phyloP scores from a whole-genome alignment of 2,329 filamentous ascomycete species.

The Paracorniculantispora psalliotae region DNA sequence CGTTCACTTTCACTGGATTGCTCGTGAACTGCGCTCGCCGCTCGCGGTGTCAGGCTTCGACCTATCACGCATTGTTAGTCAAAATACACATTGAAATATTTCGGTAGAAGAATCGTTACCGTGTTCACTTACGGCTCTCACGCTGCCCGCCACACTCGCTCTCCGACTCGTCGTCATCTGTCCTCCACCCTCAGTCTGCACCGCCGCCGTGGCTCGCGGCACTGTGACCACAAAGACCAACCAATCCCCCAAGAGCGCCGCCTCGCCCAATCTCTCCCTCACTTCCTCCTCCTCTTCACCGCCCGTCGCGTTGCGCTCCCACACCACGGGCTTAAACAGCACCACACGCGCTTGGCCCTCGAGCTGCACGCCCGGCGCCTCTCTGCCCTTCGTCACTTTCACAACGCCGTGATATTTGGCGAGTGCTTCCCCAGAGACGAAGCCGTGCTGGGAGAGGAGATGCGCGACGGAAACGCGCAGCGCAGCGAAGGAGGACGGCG shows the following conservation, averaged over 20 bases:
- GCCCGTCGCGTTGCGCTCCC: conserved; percentile 23
- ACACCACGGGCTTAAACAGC: conserved; percentile 22
- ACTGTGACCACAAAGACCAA: conserved; percentile 5
- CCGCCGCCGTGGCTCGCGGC: not conserved
- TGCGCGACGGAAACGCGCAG: not conserved
- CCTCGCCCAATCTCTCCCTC: not conserved
- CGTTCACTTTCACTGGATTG: too few relatives aligned
- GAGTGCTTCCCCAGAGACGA: not conserved
- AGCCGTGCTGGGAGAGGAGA: conserved; percentile 4
- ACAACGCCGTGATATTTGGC: not conserved
- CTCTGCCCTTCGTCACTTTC: not conserved
- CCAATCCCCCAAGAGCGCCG: conserved; percentile 9
- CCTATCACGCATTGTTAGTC: too few relatives aligned
- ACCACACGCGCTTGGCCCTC: conserved; percentile 6
- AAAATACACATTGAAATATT: too few relatives aligned
- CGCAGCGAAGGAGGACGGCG: not conserved
- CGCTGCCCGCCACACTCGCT: too few relatives aligned
- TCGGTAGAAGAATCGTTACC: too few relatives aligned
- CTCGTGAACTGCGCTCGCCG: too few relatives aligned
- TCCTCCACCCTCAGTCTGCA: not conserved
- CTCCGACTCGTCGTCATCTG: too few relatives aligned
- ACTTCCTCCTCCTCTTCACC: conserved; percentile 22
- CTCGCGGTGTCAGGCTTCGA: too few relatives aligned
- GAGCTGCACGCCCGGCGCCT: conserved; percentile 4
- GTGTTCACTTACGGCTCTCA: too few relatives aligned